Percentiles rank a stretch among this genome's conserved stretches.
phyloP scores from a whole-genome alignment of 768 basidiomycete genomes.

The Lactarius quietus region DNA sequence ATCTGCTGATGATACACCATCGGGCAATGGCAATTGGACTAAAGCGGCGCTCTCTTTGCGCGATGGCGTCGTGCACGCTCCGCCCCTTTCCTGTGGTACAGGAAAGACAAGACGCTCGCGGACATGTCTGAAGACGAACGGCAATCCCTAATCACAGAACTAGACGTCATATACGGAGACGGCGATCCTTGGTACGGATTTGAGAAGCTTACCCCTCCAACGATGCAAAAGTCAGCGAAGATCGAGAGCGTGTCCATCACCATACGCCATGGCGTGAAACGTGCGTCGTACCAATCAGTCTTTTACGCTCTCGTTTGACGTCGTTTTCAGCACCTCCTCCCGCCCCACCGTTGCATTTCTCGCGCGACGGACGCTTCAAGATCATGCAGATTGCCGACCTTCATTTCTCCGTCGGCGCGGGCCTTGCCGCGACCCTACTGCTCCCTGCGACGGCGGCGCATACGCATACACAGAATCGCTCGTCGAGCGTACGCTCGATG shows the following conservation, averaged over 20 bases:
- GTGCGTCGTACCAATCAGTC: conserved; percentile 35
- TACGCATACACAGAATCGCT: conserved; percentile 80
- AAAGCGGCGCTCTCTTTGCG: conserved; percentile 60
- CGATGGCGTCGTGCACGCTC: conserved; percentile 53
- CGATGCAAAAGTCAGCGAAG: conserved; percentile 38
- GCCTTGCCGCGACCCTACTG: conserved; percentile 69
- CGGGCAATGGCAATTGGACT: conserved; percentile 53
- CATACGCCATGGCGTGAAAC: conserved; percentile 67
- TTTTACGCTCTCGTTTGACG: background rate
- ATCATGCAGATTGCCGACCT: conserved; percentile 91
- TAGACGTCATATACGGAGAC: conserved; percentile 89
- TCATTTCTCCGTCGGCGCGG: conserved; percentile 82
- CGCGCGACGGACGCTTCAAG: conserved; percentile 78
- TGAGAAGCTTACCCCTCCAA: conserved; percentile 62
- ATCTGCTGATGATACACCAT: conserved; percentile 47
- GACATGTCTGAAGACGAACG: conserved; percentile 58
- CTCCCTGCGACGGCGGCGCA: conserved; percentile 51
- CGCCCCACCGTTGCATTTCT: conserved; percentile 80
- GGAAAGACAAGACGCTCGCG: conserved; percentile 56
- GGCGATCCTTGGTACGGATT: conserved; percentile 86
- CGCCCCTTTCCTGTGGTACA: conserved; percentile 80
- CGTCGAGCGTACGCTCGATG: conserved; percentile 64
- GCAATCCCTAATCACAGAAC: conserved; percentile 72
- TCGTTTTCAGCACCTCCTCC: conserved; percentile 53
- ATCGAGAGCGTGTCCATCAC: conserved; percentile 60